phyloP scores from a whole-genome alignment of 1,284 basidiomycete species.

The Coriolopsis trogii region DNA sequence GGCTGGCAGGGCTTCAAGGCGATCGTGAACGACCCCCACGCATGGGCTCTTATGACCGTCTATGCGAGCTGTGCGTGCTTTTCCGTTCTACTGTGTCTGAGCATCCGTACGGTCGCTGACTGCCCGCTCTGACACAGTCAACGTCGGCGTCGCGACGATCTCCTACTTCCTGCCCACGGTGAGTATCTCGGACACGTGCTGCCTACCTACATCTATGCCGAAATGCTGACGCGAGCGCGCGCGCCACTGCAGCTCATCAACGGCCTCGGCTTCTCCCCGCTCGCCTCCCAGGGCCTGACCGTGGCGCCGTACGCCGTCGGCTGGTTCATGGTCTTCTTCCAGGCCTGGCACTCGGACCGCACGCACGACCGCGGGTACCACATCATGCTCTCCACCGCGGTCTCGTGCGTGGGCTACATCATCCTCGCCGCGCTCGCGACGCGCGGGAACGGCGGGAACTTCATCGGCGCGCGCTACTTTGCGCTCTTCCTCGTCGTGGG shows the following conservation, averaged over 20 bases:
- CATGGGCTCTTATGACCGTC: conserved; percentile 53
- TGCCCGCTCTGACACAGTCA: no score
- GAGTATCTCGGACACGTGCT: conserved; percentile 20
- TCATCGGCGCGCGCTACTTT: conserved; percentile 54
- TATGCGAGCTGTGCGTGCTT: conserved; percentile 58
- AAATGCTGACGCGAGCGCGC: no score
- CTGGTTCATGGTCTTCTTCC: conserved; percentile 55
- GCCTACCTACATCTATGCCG: no score
- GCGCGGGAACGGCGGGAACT: conserved; percentile 35
- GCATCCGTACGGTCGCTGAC: no score
- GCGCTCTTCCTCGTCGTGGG: conserved; percentile 58
- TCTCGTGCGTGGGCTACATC: conserved; percentile 52
- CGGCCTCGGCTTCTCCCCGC: conserved; percentile 53
- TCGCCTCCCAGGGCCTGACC: conserved; percentile 57
- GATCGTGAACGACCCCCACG: conserved; percentile 47
- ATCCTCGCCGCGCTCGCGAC: conserved; percentile 53
- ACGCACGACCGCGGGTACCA: conserved; percentile 57
- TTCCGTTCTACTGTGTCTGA: no score
- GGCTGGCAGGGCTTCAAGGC: conserved; percentile 58
- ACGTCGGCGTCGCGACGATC: conserved; percentile 56
- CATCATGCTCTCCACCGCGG: conserved; percentile 48
- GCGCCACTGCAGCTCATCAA: conserved; percentile 49
- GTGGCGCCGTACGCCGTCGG: conserved; percentile 57
- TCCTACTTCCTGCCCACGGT: conserved; percentile 60
- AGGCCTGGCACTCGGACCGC: conserved; percentile 55